These are phyloP conservation scores for Wickerhamiella vanderwaltii DNA, from an alignment of 805 yeast genomes.

Conservation along the genomic window DNA sequence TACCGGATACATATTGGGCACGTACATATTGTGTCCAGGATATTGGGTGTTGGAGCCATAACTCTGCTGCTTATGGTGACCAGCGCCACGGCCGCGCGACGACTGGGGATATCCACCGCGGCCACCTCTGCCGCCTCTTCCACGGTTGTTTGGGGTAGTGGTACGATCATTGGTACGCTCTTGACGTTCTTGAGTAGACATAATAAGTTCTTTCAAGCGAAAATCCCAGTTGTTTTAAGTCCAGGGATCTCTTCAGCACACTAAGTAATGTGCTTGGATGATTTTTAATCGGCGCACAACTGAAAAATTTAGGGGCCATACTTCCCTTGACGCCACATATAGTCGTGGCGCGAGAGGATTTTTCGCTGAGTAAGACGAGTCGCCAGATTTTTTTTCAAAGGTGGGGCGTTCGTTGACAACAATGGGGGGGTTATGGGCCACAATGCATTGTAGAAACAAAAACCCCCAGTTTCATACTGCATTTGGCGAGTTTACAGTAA, in stretches of 20 bases:
- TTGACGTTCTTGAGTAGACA: constrained; percentile 10
- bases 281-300: constrained; percentile 5
- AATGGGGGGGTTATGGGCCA: too few relatives aligned
- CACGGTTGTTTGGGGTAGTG: background rate
- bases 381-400: too few relatives aligned
- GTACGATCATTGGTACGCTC: constrained; percentile 9
- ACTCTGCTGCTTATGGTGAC: constrained; percentile 8
- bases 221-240: constrained; percentile 4
- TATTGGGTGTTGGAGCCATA: background rate
- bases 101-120: constrained; percentile 1
- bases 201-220: background rate
- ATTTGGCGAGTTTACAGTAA: too few relatives aligned
- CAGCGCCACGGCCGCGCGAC: constrained; percentile 1
- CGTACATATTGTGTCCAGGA: background rate
- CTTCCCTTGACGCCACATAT: too few relatives aligned
- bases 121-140: constrained; percentile 8
- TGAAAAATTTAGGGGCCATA: too few relatives aligned
- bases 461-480: too few relatives aligned
- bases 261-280: constrained; percentile 3
- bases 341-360: too few relatives aligned
- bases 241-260: constrained; percentile 8
- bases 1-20: constrained; percentile 5
- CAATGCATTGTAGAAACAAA: too few relatives aligned
- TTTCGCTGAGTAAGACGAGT: too few relatives aligned
- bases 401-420: too few relatives aligned